A percentile compares a stretch with the other conserved stretches of the same genome.
Conservation (phyloP, 306 rosid genomes). For the Cucumis sativus region Cucumber_9930_V3 NC_026659.2:24283501-24284000, state of each 20-base stretch:
- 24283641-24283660: conserved; percentile 7
- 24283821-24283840: neutral
- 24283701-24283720: neutral
- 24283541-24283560: conserved; percentile 91
- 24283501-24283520: neutral
- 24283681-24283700: neutral
- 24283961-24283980: neutral
- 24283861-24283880: neutral
- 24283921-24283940: too few relatives aligned
- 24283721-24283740: neutral
- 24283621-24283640: conserved; percentile 18
- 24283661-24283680: neutral
- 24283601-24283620: conserved; percentile 87
- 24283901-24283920: too few relatives aligned
- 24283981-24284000: neutral
- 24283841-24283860: neutral
- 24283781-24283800: neutral
- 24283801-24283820: neutral
- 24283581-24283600: conserved; percentile 86
- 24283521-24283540: conserved; percentile 18
- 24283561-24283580: conserved; percentile 67
- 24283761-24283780: neutral
- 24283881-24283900: neutral
- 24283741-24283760: neutral
- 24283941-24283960: too few relatives aligned